phyloP scores from a whole-genome alignment of 495 filamentous ascomycete genomes.

The Bacidia gigantensis region DNA sequence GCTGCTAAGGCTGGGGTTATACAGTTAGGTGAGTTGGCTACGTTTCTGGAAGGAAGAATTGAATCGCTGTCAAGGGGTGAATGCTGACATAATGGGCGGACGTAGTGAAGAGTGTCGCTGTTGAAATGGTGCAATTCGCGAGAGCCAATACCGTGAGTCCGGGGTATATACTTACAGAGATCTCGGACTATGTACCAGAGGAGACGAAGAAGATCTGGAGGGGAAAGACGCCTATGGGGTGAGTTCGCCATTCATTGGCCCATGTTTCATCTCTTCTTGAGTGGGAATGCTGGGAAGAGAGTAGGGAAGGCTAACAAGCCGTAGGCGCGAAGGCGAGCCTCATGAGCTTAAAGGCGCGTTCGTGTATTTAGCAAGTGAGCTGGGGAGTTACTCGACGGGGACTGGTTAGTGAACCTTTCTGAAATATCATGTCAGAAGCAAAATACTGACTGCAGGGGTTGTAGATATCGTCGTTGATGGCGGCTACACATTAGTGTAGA shows the following conservation, averaged over 20 bases:
- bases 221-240: slow-evolving; percentile 73
- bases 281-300: too few relatives aligned
- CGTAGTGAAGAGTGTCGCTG: slow-evolving; percentile 54
- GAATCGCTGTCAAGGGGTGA: too few relatives aligned
- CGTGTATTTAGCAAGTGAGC: slow-evolving; percentile 77
- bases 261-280: too few relatives aligned
- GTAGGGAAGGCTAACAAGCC: too few relatives aligned
- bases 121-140: slow-evolving; percentile 81
- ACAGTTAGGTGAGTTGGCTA: slow-evolving; percentile 49
- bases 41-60: too few relatives aligned
- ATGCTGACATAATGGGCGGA: too few relatives aligned
- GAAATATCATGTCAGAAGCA: neutral
- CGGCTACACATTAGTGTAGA: slow-evolving; percentile 8
- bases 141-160: slow-evolving; percentile 72
- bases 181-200: slow-evolving; percentile 56
- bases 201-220: slow-evolving; percentile 64
- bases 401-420: slow-evolving; percentile 13
- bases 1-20: slow-evolving; percentile 75
- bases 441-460: neutral
- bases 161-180: slow-evolving; percentile 77
- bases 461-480: slow-evolving; percentile 12
- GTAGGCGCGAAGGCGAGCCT: slow-evolving; percentile 46
- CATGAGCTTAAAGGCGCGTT: slow-evolving; percentile 80
- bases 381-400: slow-evolving; percentile 71
- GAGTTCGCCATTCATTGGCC: too few relatives aligned